Base-by-base conservation (phyloP, 1,284 basidiomycete genomes). In the Ganoderma leucocontextum region DNA sequence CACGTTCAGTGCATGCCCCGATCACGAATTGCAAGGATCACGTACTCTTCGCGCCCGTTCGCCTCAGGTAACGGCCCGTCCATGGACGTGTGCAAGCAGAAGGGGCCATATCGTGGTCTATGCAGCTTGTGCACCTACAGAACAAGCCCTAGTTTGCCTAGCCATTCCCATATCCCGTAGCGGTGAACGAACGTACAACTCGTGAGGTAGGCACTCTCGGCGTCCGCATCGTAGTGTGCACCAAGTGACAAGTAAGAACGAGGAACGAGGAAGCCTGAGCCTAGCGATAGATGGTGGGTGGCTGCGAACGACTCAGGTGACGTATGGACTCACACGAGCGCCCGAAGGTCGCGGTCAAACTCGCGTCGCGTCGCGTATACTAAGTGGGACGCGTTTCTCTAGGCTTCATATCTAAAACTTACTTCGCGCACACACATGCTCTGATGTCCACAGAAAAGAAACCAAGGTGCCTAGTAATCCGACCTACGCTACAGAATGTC, bases 21-120 rank as follows among this genome's bases (percentile, higher is more conserved):
- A 52, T 2, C 10, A 25, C 12, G 5, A 6, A 25, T 13, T 25
- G 47, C 25, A 22, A 25, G 12, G 22, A 52, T 33, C 49, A 64
- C 75, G 60, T 60, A 78, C 76, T 74, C 73, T 53, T 75, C 71
- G 19, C 75, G 75, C 3, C 72, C 76, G 10, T 67, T 66, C 33
- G 65, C 58, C 12, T 72, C 70, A 0, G 73, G 72, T 33, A 70
- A 36, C 15, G 70, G 70, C 5, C 73, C 72, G 47, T 75, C 73
- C 49, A 35, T 47, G 5, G 69, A 22, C 0, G 74, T 72, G 58
- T 78, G 75, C 44, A 71, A 25, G 35, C 77, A 74, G 44, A 75
- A 76, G 1, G 78, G 78, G 1, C 75, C 77, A 65, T 78, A 79
- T 4, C 74, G 74, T 44, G 68, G 57, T 10, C 75, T 70, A 39